Conservation (phyloP, 768 basidiomycete species). For the Pluteus cervinus region DNA sequence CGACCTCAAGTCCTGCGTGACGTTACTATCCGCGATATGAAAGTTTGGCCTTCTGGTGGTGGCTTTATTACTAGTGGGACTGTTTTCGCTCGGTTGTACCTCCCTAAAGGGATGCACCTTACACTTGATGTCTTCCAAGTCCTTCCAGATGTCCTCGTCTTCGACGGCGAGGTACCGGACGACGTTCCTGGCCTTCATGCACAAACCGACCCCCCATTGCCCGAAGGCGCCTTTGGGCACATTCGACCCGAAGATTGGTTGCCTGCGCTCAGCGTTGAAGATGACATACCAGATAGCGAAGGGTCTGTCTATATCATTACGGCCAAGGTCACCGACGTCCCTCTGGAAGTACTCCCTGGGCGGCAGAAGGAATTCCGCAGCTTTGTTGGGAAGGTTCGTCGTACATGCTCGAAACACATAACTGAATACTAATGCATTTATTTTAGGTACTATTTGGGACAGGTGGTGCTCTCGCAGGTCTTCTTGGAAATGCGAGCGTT, state of each 20-base stretch:
- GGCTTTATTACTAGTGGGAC: conserved; percentile 64
- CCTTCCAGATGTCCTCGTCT: conserved; percentile 73
- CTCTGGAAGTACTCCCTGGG: conserved; percentile 72
- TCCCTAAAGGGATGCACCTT: conserved; percentile 66
- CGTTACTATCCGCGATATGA: conserved; percentile 75
- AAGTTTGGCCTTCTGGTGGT: conserved; percentile 43
- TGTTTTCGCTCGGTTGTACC: conserved; percentile 56
- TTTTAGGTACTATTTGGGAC: conserved; percentile 64
- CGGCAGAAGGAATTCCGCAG: conserved; percentile 69
- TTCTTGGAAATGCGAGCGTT: conserved; percentile 60
- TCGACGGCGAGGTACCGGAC: conserved; percentile 58
- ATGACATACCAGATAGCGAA: conserved; percentile 36
- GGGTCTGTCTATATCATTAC: conserved; percentile 54
- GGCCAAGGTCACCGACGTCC: conserved; percentile 67
- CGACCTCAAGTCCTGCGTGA: conserved; percentile 62
- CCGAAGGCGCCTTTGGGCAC: conserved; percentile 68
- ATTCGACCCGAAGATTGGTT: conserved; percentile 73
- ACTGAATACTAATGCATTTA: not conserved
- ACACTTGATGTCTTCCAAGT: conserved; percentile 57
- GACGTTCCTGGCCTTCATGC: conserved; percentile 48
- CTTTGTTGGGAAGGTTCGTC: conserved; percentile 68
- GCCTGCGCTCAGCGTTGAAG: conserved; percentile 30
- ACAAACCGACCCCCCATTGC: too few species aligned
- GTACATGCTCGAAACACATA: not conserved
- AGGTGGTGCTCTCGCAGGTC: conserved; percentile 62